Conservation (phyloP, 768 basidiomycete genomes). For the Gloeopeniophorella convolvens region DNA sequence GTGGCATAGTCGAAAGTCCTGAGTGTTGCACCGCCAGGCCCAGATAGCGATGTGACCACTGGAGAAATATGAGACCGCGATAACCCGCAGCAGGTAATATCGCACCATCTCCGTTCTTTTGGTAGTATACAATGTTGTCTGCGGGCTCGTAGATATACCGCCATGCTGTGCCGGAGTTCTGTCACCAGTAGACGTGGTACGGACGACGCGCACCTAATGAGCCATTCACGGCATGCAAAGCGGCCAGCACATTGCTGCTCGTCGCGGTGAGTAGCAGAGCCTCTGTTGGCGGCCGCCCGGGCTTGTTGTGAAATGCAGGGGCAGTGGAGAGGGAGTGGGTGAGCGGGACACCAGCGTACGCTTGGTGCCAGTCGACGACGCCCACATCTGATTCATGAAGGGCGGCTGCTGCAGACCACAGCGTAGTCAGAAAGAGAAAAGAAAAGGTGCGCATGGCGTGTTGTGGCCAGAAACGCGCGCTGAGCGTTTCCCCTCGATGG, state of each 20-base stretch:
- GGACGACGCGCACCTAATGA: constrained; percentile 49
- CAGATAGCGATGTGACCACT: constrained; percentile 74
- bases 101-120: constrained; percentile 52
- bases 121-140: constrained; percentile 63
- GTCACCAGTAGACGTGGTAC: background rate
- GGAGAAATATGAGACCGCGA: background rate
- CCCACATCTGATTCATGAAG: constrained; percentile 73
- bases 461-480: no score
- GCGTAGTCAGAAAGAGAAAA: constrained; percentile 1
- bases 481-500: no score
- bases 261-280: constrained; percentile 63
- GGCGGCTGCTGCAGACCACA: constrained; percentile 32
- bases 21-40: constrained; percentile 60
- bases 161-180: constrained; percentile 50
- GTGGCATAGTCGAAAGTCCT: constrained; percentile 59
- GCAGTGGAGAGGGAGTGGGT: constrained; percentile 42
- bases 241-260: constrained; percentile 70
- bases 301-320: constrained; percentile 50
- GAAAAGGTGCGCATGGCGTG: constrained; percentile 10
- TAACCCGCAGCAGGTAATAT: constrained; percentile 1
- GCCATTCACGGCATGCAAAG: constrained; percentile 60
- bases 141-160: constrained; percentile 65
- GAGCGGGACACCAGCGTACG: constrained; percentile 67
- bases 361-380: constrained; percentile 83
- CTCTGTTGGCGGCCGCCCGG: constrained; percentile 26